phyloP scores from a whole-genome alignment of 306 rosid genomes.

The Vigna unguiculata region DNA sequence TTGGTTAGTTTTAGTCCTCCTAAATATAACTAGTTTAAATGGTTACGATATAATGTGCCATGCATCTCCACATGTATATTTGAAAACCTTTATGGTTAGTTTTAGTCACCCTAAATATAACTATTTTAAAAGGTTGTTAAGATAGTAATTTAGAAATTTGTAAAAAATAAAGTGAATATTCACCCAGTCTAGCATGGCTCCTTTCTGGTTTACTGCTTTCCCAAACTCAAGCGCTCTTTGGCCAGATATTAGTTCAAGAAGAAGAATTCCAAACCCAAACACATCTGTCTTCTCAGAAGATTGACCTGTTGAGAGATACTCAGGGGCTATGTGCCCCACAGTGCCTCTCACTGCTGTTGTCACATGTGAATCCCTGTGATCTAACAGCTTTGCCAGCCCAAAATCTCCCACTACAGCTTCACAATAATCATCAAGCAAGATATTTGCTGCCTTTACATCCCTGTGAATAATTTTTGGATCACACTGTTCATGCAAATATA shows the following conservation, averaged over 20 bases:
- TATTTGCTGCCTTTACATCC: conserved; percentile 97
- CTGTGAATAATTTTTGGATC: conserved; percentile 98
- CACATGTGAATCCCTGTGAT: conserved; percentile 91
- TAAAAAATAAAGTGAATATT: neutral
- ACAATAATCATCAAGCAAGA: conserved; percentile 83
- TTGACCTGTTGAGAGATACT: conserved; percentile 97
- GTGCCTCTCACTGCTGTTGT: conserved; percentile 99
- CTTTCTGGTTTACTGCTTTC: conserved; percentile 89
- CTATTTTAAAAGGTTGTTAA: too few species aligned
- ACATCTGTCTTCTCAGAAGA: conserved; percentile 99
- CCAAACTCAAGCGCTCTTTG: conserved; percentile 92
- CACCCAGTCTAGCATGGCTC: conserved; percentile 98
- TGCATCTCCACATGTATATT: neutral
- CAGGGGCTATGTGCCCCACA: conserved; percentile 98
- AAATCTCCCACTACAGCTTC: conserved; percentile 99
- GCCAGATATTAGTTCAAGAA: conserved; percentile 93
- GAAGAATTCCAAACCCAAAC: conserved; percentile 92
- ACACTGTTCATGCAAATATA: conserved; percentile 96
- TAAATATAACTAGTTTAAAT: neutral
- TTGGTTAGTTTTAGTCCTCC: neutral
- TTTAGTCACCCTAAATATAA: too few species aligned
- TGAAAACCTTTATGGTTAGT: too few species aligned
- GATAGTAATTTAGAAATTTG: neutral
- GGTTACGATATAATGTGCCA: neutral
- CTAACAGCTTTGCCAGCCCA: conserved; percentile 91